Base-by-base conservation (phyloP, 2,329 filamentous ascomycete species). In the Didymella exigua region DNA sequence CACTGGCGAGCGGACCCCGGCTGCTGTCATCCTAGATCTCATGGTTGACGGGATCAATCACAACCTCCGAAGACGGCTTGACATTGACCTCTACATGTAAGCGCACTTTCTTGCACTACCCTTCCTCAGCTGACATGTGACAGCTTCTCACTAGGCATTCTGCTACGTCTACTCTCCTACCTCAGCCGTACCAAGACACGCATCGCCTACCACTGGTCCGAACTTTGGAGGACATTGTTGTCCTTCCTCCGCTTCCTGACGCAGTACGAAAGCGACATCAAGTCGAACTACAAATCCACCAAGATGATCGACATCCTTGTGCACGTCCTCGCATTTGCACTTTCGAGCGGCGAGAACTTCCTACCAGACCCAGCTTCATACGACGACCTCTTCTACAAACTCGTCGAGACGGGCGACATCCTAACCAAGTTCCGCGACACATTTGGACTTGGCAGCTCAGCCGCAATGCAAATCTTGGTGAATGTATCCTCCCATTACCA, bases 311-410 rank as follows among this genome's bases (percentile, higher is more conserved):
- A 89, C 64, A 84, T 88, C 29, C 84, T 96, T 1, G 88, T 95
- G 46, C 92, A 95, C 68, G 79, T 97, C 5, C 81, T 97, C 33
- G 91, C 91, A 1, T 83, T 97, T 33, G 90, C 91, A 2, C 81
- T 99, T 7, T 95, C 90, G 1, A 86, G 87, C 2, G 95, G 95
- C 6, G 95, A 98, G 73, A 87, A 89, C 2, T 98, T 99, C 76
- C 82, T 99, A 7, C 95, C 93, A 0, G 90, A 90, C 26, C 88
- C 92, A 0, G 85, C 89, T 16, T 88, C 91, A 1, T 98, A 98
- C 75, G 95, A 99, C 67, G 95, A 99, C 69, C 82, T 99, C 0
- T 98, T 99, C 78, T 99, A 99, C 84, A 99, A 99, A 77, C 84
- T 98, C 2, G 92, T 98, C 23, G 95, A 99, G 76, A 90, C 89